Evolutionary conservation across 345 rosid species (phyloP).

Genomic region (Capsella bursapastoris): DNA sequence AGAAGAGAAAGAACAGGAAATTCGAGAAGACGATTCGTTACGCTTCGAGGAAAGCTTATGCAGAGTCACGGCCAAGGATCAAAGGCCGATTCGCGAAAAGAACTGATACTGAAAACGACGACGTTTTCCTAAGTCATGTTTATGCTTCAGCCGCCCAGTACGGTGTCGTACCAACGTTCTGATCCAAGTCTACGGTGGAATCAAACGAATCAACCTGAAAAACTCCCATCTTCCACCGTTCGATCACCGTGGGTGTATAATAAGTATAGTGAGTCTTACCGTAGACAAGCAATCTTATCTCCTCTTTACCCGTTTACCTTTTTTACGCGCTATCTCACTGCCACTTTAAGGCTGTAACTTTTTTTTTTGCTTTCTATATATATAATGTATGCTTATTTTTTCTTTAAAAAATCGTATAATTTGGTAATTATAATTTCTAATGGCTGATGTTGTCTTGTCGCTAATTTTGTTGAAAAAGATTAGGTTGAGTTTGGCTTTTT

Average conservation of each 20-base stretch:
- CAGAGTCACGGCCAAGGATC: conserved; percentile 92
- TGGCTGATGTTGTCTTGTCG: conserved; percentile 18
- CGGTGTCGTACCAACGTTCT: conserved; percentile 81
- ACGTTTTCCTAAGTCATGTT: conserved; percentile 32
- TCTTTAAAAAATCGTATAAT: conserved; percentile 27
- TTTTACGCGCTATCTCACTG: conserved; percentile 13
- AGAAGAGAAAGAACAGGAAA: conserved; percentile 93
- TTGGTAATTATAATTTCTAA: conserved; percentile 23
- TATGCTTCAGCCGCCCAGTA: conserved; percentile 48
- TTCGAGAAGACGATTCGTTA: conserved; percentile 97
- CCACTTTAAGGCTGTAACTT: conserved; percentile 37
- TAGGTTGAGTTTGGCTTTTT: conserved; percentile 25
- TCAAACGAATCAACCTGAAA: not conserved
- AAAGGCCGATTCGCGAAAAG: conserved; percentile 95
- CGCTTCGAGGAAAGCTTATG: conserved; percentile 93
- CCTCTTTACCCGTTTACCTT: not conserved
- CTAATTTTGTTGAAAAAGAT: conserved; percentile 20
- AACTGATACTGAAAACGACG: conserved; percentile 55
- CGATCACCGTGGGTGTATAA: conserved; percentile 17
- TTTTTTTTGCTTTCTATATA: not conserved
- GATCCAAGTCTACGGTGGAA: conserved; percentile 29
- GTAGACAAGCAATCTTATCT: conserved; percentile 35
- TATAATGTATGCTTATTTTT: conserved; percentile 35
- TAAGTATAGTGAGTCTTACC: conserved; percentile 43
- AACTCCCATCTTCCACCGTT: conserved; percentile 5